A percentile compares a stretch with the other conserved stretches of the same genome.
These are phyloP conservation scores for Trichosporon coremiiforme DNA, from an alignment of 1,284 basidiomycete genomes.

Conservation along the genomic window DNA sequence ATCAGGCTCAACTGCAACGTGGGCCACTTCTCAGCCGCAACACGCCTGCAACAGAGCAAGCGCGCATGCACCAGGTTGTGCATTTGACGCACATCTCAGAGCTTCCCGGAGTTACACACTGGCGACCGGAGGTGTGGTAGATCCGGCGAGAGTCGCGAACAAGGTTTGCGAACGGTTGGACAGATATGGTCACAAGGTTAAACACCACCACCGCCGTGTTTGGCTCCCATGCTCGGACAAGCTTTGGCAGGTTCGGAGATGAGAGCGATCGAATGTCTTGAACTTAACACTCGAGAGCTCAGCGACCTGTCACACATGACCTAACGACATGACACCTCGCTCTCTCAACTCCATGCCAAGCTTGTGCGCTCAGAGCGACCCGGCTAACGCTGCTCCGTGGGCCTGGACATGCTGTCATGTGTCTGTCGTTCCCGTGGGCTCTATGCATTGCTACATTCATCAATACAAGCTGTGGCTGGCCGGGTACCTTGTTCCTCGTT, in stretches of 20 bases:
- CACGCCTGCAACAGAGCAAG: not conserved
- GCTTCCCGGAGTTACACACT: too few relatives aligned
- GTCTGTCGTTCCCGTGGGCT: not conserved
- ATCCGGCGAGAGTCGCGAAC: not conserved
- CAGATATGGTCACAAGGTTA: not conserved
- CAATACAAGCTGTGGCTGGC: not conserved
- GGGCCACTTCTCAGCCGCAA: not conserved
- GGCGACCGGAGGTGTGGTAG: not conserved
- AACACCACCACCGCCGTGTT: not conserved
- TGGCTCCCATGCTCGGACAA: not conserved
- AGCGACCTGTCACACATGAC: slow-evolving; percentile 1
- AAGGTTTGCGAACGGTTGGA: slow-evolving; percentile 6
- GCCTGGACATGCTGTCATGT: not conserved
- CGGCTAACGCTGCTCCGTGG: not conserved
- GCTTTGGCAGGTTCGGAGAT: not conserved
- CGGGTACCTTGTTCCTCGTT: slow-evolving; percentile 14
- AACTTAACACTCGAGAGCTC: not conserved
- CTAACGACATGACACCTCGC: not conserved
- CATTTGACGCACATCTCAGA: not conserved
- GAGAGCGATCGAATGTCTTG: slow-evolving; percentile 7
- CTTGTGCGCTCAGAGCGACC: not conserved
- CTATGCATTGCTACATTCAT: not conserved
- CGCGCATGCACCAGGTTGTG: not conserved
- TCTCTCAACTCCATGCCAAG: not conserved
- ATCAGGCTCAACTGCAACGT: not conserved